A percentile compares a stretch with the other conserved stretches of the same genome.
These are phyloP conservation scores for Puccinia sorghi DNA, from an alignment of 1,284 basidiomycete genomes.

Conservation along the genomic window DNA sequence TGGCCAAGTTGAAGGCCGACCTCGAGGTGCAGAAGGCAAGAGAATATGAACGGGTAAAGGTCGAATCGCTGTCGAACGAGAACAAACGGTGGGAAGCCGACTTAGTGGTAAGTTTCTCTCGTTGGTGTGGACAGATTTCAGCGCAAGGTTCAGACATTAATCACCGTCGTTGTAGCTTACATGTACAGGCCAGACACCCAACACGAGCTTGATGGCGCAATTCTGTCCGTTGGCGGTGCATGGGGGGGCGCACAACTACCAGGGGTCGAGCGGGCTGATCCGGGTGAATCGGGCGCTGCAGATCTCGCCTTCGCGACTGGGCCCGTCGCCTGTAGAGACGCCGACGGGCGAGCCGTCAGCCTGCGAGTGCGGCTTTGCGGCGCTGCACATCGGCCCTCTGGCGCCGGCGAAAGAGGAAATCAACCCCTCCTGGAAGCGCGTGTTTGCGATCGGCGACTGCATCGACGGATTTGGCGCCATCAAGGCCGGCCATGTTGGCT, in stretches of 20 bases:
- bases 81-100: conserved; percentile 38
- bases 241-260: not conserved
- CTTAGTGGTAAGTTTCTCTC: conserved; percentile 18
- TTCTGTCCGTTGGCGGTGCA: conserved; percentile 48
- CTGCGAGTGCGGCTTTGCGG: conserved; percentile 27
- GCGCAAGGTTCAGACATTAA: not conserved
- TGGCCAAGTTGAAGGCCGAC: conserved; percentile 24
- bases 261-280: conserved; percentile 27
- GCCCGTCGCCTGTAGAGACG: conserved; percentile 38
- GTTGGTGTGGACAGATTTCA: no score
- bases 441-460: conserved; percentile 47
- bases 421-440: not conserved
- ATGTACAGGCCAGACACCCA: conserved; percentile 43
- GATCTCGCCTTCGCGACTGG: conserved; percentile 28
- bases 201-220: conserved; percentile 35
- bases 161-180: conserved; percentile 8
- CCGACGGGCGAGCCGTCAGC: not conserved
- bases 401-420: not conserved
- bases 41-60: not conserved
- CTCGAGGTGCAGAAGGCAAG: not conserved
- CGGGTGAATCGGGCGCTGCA: conserved; percentile 27
- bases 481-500: conserved; percentile 48
- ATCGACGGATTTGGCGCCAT: conserved; percentile 43
- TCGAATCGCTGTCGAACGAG: conserved; percentile 8
- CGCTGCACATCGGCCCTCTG: not conserved